Percentiles rank a stretch among this genome's conserved stretches.
phyloP scores from a whole-genome alignment of 1,139 yeast species.

The Yamadazyma blattariae region DNA sequence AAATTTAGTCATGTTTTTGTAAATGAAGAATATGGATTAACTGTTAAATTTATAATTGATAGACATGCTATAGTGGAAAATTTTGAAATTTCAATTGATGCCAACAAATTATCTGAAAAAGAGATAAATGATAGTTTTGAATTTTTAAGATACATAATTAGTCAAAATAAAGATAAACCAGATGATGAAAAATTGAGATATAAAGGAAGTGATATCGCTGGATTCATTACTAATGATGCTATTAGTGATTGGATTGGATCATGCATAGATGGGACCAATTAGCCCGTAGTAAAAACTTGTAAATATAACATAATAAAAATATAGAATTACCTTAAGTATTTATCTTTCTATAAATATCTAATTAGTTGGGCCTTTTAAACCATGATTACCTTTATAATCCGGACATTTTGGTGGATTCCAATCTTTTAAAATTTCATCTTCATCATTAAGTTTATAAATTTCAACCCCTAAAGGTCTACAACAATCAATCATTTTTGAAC shows the following conservation, averaged over 20 bases:
- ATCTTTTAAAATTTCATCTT: slow-evolving; percentile 33
- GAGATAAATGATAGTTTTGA: slow-evolving; percentile 25
- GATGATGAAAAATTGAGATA: slow-evolving; percentile 23
- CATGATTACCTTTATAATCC: slow-evolving; percentile 56
- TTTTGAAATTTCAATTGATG: slow-evolving; percentile 17
- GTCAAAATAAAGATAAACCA: slow-evolving; percentile 16
- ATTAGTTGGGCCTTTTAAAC: slow-evolving; percentile 28
- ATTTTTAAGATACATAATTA: slow-evolving; percentile 25
- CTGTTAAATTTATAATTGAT: slow-evolving; percentile 39
- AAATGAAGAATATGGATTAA: slow-evolving; percentile 27
- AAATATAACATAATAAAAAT: slow-evolving; percentile 20
- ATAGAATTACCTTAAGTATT: too few species aligned
- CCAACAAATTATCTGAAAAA: slow-evolving; percentile 17
- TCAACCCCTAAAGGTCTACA: slow-evolving; percentile 65
- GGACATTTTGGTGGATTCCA: slow-evolving; percentile 55
- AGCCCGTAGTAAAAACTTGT: too few species aligned
- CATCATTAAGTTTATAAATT: slow-evolving; percentile 52
- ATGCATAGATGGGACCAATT: slow-evolving; percentile 43
- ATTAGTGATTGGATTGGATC: slow-evolving; percentile 48
- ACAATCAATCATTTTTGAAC: slow-evolving; percentile 56
- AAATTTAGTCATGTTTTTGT: slow-evolving; percentile 48
- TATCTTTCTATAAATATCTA: slow-evolving; percentile 1
- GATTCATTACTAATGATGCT: slow-evolving; percentile 41
- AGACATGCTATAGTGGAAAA: slow-evolving; percentile 32
- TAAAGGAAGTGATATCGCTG: slow-evolving; percentile 44